Conservation (phyloP, 2,329 filamentous ascomycete genomes). For the Akanthomyces dipterigenus region DNA sequence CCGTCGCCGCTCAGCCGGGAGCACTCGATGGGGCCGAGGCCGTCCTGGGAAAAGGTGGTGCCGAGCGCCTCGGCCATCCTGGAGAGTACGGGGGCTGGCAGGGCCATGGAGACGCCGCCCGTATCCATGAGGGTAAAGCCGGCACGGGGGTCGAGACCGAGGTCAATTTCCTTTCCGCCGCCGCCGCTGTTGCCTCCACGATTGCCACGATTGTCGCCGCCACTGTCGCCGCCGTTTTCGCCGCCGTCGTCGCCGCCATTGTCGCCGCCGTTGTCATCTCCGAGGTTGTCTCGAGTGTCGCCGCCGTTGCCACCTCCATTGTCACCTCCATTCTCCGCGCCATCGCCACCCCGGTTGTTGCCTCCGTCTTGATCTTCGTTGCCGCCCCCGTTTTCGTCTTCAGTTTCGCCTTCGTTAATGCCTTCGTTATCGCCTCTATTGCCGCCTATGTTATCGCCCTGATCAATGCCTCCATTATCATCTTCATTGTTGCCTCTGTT, state of each 20-base stretch:
- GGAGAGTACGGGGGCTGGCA: not conserved
- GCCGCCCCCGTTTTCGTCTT: too few relatives aligned
- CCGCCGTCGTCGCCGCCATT: too few relatives aligned
- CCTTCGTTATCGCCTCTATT: too few relatives aligned
- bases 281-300: too few relatives aligned
- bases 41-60: not conserved
- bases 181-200: not conserved
- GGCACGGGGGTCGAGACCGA: not conserved
- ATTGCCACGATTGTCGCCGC: not conserved
- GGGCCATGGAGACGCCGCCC: not conserved
- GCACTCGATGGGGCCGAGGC: not conserved
- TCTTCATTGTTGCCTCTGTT: too few relatives aligned
- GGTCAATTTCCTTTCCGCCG: not conserved
- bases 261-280: not conserved
- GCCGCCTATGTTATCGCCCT: too few relatives aligned
- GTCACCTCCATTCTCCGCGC: not conserved
- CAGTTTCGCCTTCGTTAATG: too few relatives aligned
- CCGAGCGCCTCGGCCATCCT: not conserved
- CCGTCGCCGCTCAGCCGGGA: not conserved
- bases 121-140: not conserved
- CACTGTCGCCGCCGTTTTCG: too few relatives aligned
- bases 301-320: too few relatives aligned
- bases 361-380: too few relatives aligned
- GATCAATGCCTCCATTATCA: too few relatives aligned
- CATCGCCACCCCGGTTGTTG: too few relatives aligned